Base-by-base conservation (phyloP, 2,329 filamentous ascomycete species). In the Arthrobotrys iridis region DNA sequence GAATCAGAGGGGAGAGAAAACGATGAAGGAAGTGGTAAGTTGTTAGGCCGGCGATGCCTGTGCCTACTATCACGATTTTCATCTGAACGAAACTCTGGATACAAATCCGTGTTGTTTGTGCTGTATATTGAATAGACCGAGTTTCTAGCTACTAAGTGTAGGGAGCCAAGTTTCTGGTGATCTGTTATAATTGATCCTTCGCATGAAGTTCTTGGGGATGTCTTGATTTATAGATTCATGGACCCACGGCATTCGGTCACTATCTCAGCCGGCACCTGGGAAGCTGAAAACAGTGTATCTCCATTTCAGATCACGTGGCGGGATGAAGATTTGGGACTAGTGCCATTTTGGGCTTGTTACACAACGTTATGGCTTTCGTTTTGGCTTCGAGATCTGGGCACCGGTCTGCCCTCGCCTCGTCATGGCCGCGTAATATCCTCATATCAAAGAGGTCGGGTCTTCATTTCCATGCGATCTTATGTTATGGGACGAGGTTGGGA, bases 51-150 rank as follows among this genome's bases (percentile, higher is more conserved):
- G 72, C 57, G 18, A 76, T 76, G 13, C 72, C 72, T 18, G 72
- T 65, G 10, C 72, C 72, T 15, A 76, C 52, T 30, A 76, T 76
- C 50, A 76, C 43, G 5, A 76, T 63, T 48, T 76, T 76, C 64
- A 76, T 68, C 0, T 5, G 24, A 11, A n/a, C 8, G 30, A 37
- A 64, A 40, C 15, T 46, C 11, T 18, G 20, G 26, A 15, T 46
- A 18, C 20, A 64, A 35, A 15, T 55, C 15, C 50, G 50, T 40
- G 50, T 67, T 57, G 46, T 15, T 15, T 10, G 18, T 57, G 46
- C 45, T 57, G 62, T 20, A 37, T 4, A n/a, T 35, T 30, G 57
- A 11, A 35, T 8, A 30, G 48, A 13, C 13, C 4, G 43, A 20
- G 5, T 15, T 48, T 48, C 18, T 22, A 59, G 7, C 15, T 30